These are phyloP conservation scores for Cyamopsis tetragonoloba DNA, from an alignment of 306 rosid genomes.

Conservation along the genomic window DNA sequence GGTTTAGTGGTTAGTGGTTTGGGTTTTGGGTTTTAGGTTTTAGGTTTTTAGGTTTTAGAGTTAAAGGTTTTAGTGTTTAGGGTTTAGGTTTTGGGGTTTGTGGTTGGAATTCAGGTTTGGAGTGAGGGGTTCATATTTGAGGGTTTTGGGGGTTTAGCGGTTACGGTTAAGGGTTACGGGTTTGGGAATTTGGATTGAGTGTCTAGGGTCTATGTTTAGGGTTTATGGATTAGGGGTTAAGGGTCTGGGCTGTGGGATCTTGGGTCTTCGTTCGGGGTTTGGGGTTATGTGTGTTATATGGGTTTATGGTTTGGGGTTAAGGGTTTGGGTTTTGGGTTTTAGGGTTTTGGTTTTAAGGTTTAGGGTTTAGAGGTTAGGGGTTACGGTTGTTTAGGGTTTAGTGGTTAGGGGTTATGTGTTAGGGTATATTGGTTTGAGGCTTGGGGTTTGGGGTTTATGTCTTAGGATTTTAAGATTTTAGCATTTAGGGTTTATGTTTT, in stretches of 20 bases:
- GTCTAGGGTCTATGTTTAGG: neutral
- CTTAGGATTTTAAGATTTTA: neutral
- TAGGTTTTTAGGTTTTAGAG: neutral
- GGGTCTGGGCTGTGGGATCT: constrained; percentile 10
- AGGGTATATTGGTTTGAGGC: constrained; percentile 1
- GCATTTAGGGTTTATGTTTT: neutral
- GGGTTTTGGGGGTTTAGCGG: neutral
- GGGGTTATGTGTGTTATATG: no score
- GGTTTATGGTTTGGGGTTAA: constrained; percentile 10
- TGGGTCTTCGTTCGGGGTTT: no score
- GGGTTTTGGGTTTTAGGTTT: neutral
- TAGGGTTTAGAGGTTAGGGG: constrained; percentile 17
- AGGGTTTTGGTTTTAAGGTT: constrained; percentile 9
- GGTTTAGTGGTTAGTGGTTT: neutral
- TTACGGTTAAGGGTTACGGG: neutral
- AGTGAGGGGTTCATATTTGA: neutral
- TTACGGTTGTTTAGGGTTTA: neutral
- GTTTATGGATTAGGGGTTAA: constrained; percentile 1
- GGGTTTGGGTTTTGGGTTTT: constrained; percentile 23
- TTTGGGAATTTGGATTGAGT: neutral
- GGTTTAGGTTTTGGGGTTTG: neutral
- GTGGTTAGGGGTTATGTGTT: constrained; percentile 5
- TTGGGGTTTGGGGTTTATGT: constrained; percentile 14
- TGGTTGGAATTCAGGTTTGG: neutral
- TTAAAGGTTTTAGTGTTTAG: neutral